Conservation (phyloP, 1,139 yeast genomes). For the Saccharomyces pastorianus region DNA sequence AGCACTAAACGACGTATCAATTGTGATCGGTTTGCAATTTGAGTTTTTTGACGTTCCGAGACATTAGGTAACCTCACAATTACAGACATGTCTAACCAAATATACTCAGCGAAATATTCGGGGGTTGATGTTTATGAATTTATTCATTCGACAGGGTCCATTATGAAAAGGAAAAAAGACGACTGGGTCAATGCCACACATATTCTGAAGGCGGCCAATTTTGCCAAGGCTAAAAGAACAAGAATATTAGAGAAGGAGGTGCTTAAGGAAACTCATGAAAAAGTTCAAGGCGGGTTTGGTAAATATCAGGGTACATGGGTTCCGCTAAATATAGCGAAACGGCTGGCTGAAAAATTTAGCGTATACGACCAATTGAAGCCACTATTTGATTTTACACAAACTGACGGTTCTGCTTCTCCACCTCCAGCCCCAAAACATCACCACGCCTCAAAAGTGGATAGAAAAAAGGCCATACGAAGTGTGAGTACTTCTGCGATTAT, state of each 20-base stretch:
- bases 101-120: slow-evolving; percentile 74
- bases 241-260: slow-evolving; percentile 88
- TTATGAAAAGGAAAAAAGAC: slow-evolving; percentile 85
- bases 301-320: slow-evolving; percentile 98
- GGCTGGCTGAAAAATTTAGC: slow-evolving; percentile 58
- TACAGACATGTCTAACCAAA: slow-evolving; percentile 30
- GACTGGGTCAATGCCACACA: slow-evolving; percentile 99
- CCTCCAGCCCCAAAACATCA: slow-evolving; percentile 83
- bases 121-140: slow-evolving; percentile 89
- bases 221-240: slow-evolving; percentile 90
- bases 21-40: not conserved
- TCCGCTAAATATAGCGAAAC: slow-evolving; percentile 56
- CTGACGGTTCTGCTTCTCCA: slow-evolving; percentile 60
- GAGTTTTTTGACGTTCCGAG: not conserved
- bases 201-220: slow-evolving; percentile 85
- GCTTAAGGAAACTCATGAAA: slow-evolving; percentile 78
- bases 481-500: slow-evolving; percentile 20
- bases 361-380: slow-evolving; percentile 62
- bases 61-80: not conserved
- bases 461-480: slow-evolving; percentile 23
- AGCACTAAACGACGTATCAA: not conserved
- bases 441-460: slow-evolving; percentile 43
- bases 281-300: slow-evolving; percentile 96
- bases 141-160: slow-evolving; percentile 70
- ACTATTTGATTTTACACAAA: slow-evolving; percentile 53